phyloP scores from a whole-genome alignment of 768 basidiomycete genomes.

The Phaeotremella fagi region DNA sequence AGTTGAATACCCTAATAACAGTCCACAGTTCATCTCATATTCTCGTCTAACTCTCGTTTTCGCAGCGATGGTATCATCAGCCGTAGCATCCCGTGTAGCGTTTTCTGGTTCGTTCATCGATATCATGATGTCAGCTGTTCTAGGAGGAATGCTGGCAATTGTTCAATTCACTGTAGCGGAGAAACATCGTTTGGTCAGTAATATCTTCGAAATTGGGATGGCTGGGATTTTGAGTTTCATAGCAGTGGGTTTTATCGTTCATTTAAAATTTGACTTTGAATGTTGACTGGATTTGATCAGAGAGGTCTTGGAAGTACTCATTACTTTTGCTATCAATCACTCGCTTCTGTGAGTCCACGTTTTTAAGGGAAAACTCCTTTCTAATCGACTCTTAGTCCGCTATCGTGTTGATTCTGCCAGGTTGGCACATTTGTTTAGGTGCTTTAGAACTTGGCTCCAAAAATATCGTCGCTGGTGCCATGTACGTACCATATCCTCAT shows the following conservation, averaged over 20 bases:
- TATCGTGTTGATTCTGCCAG: conserved; percentile 38
- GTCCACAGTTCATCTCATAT: conserved; percentile 19
- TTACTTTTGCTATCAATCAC: conserved; percentile 33
- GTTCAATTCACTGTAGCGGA: conserved; percentile 29
- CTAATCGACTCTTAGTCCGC: conserved; percentile 6
- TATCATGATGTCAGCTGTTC: conserved; percentile 29
- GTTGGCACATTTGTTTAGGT: conserved; percentile 40
- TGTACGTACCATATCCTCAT: conserved; percentile 12
- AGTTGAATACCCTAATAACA: background rate
- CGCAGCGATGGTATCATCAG: conserved; percentile 27
- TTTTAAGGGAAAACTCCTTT: background rate
- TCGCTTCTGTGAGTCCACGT: conserved; percentile 28
- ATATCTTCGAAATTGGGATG: conserved; percentile 39
- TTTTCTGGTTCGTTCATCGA: conserved; percentile 40
- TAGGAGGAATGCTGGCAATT: conserved; percentile 26
- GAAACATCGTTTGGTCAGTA: conserved; percentile 24
- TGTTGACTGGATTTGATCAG: no score
- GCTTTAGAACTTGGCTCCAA: conserved; percentile 36
- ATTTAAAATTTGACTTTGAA: no score
- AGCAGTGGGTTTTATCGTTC: conserved; percentile 36
- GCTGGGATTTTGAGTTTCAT: conserved; percentile 36
- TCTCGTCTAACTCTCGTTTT: conserved; percentile 17
- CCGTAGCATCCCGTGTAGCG: conserved; percentile 30
- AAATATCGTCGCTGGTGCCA: conserved; percentile 37
- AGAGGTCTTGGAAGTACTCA: conserved; percentile 5